Base-by-base conservation (phyloP, 2,329 filamentous ascomycete species). In the Alternaria incomplexa region DNA sequence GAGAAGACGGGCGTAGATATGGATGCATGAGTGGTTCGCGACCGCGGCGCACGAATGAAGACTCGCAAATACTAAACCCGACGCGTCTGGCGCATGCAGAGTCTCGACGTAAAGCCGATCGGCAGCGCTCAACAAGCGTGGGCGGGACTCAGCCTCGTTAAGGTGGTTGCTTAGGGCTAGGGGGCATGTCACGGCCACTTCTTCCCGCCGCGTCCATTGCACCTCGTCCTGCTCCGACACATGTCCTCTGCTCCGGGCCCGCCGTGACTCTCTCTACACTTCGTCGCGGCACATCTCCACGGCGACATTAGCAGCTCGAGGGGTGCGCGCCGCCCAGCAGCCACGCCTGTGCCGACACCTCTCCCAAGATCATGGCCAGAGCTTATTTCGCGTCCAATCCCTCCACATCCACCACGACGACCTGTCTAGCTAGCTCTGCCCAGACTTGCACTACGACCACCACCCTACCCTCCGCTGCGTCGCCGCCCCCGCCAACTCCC, bases 311-410 rank as follows among this genome's bases (percentile, higher is more conserved):
- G 44, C 56, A 55, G 23, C 47, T 59, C 43, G 61, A 60, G 45
- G 48, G 51, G 56, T 60, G 51, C 46, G 61, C 56, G 61, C 56
- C 58, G 53, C 58, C 59, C 50, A 51, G 47, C 56, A 44, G 30
- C 43, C 57, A 56, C 66, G 62, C 62, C 61, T 56, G 52, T 36
- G 46, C 48, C 56, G 56, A 63, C 61, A 55, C 56, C 60, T 44
- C 62, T 54, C 62, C 64, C 62, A 56, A 61, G 63, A 73, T 52
- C 59, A 73, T 71, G 70, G 68, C 67, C 58, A 67, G 61, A 63
- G 65, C 65, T 55, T 67, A 64, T 61, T 55, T 70, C 62, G 69
- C 67, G 56, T 64, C 58, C 28, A 58, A 56, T 45, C 62, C 57
- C 52, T 64, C 65, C 51, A 68, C 66, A 36, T 58, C 64, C 48